Conservation (phyloP, 768 basidiomycete species). For the Kwoniella dejecticola region DNA sequence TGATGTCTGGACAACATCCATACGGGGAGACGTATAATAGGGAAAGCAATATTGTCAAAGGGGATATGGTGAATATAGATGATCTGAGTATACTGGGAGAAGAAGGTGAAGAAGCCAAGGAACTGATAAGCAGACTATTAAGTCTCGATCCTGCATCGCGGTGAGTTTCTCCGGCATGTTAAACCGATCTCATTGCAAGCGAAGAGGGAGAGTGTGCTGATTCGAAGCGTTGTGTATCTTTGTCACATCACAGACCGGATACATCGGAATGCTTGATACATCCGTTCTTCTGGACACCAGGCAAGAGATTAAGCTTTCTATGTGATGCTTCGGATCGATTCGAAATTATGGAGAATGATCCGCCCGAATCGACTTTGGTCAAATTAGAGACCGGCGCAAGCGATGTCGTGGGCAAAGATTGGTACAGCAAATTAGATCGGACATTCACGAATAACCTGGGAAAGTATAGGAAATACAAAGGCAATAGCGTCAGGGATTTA, state of each 20-base stretch:
- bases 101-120: conserved; percentile 86
- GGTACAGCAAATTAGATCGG: conserved; percentile 83
- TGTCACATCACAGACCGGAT: conserved; percentile 69
- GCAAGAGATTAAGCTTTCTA: conserved; percentile 82
- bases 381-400: conserved; percentile 71
- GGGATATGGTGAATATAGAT: conserved; percentile 70
- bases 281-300: conserved; percentile 95
- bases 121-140: conserved; percentile 78
- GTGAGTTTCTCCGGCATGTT: too few relatives aligned
- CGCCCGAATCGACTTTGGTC: conserved; percentile 73
- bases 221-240: too few relatives aligned
- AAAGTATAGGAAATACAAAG: conserved; percentile 97
- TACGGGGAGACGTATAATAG: conserved; percentile 91
- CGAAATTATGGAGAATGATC: conserved; percentile 95
- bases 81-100: conserved; percentile 80
- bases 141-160: conserved; percentile 71
- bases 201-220: too few relatives aligned
- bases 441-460: conserved; percentile 90
- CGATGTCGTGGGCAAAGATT: conserved; percentile 75
- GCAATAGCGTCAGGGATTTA: conserved; percentile 83
- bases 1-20: conserved; percentile 88
- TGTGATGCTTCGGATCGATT: conserved; percentile 95
- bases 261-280: conserved; percentile 84
- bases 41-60: conserved; percentile 84
- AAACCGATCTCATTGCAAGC: too few relatives aligned